phyloP scores from a whole-genome alignment of 1,284 basidiomycete species.

The Pterulicium gracile region DNA sequence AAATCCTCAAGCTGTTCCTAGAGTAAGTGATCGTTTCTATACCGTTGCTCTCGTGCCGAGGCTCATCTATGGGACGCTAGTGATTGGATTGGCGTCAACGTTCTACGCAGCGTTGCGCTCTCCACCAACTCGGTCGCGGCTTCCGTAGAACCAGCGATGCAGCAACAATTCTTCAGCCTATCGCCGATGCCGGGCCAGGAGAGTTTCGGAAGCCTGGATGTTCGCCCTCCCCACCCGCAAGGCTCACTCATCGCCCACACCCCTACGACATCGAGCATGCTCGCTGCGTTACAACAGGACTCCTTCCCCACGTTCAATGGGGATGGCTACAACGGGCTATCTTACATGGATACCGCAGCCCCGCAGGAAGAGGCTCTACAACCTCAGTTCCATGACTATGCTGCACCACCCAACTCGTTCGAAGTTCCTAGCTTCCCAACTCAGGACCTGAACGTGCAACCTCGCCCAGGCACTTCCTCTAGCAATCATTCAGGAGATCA shows the following conservation, averaged over 20 bases:
- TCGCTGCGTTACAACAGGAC: slow-evolving; percentile 71
- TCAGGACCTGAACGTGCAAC: slow-evolving; percentile 53
- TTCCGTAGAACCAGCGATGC: slow-evolving; percentile 81
- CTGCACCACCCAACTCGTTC: slow-evolving; percentile 44
- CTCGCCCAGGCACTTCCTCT: slow-evolving; percentile 33
- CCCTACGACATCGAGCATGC: slow-evolving; percentile 79
- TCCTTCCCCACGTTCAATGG: slow-evolving; percentile 55
- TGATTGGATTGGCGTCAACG: slow-evolving; percentile 84
- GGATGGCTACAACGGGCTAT: slow-evolving; percentile 56
- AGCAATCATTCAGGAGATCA: neutral
- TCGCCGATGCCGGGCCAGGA: slow-evolving; percentile 77
- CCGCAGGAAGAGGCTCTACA: slow-evolving; percentile 49
- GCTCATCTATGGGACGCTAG: slow-evolving; percentile 27
- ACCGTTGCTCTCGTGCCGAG: slow-evolving; percentile 8
- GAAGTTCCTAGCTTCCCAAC: slow-evolving; percentile 55
- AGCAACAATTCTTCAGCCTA: slow-evolving; percentile 72
- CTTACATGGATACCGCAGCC: slow-evolving; percentile 64
- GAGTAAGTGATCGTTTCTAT: slow-evolving; percentile 45
- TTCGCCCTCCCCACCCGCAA: slow-evolving; percentile 30
- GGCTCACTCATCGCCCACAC: slow-evolving; percentile 53
- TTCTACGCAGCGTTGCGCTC: slow-evolving; percentile 72
- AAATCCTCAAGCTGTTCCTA: slow-evolving; percentile 81
- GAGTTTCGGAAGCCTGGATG: slow-evolving; percentile 50
- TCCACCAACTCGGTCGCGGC: slow-evolving; percentile 83
- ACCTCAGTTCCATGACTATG: slow-evolving; percentile 58